Conservation (phyloP, 352 stramenopile genomes). For the Globisporangium iwayamae region DNA sequence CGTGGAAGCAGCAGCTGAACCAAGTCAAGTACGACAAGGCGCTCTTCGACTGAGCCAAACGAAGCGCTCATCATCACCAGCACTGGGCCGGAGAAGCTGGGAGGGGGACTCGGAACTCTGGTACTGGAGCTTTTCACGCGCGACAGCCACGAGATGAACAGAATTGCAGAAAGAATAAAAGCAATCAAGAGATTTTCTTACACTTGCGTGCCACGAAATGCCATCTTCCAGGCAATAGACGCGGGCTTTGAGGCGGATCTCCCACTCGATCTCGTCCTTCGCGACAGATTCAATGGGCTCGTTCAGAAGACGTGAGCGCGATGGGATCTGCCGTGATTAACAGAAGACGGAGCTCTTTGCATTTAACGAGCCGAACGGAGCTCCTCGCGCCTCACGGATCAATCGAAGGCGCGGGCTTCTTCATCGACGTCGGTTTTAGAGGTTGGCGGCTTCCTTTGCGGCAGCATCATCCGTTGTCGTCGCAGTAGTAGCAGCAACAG, state of each 20-base stretch:
- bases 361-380: background rate
- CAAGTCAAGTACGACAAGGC: slow-evolving; percentile 74
- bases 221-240: slow-evolving; percentile 4
- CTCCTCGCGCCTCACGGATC: background rate
- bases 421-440: slow-evolving; percentile 1
- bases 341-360: background rate
- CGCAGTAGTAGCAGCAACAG: background rate
- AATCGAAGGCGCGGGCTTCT: background rate
- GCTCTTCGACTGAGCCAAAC: slow-evolving; percentile 61
- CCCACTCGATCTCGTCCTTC: background rate
- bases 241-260: background rate
- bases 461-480: background rate
- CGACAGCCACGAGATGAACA: slow-evolving; percentile 7
- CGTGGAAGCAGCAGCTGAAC: slow-evolving; percentile 78
- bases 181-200: slow-evolving; percentile 19
- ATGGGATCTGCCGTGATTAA: too few species aligned
- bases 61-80: background rate
- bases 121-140: slow-evolving; percentile 2
- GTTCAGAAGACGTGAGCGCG: background rate
- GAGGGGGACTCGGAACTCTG: background rate
- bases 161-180: slow-evolving; percentile 15
- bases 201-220: slow-evolving; percentile 11
- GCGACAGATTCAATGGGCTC: background rate
- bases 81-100: background rate
- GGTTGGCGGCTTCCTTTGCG: slow-evolving; percentile 4